phyloP scores from a whole-genome alignment of 2,329 filamentous ascomycete genomes.

The Shiraia sp. region DNA sequence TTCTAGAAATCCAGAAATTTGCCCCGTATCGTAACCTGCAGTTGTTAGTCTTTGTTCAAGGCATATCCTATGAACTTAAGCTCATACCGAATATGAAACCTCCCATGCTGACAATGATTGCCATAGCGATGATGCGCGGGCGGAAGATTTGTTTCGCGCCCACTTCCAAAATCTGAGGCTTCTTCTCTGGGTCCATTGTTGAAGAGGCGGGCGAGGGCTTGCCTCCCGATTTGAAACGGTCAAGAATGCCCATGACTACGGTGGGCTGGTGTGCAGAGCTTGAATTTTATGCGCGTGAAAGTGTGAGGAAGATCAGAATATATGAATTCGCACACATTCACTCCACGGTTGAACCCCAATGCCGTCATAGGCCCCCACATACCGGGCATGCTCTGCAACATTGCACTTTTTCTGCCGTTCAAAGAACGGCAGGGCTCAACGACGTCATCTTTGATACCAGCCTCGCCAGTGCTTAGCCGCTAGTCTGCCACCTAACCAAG shows the following conservation, averaged over 20 bases:
- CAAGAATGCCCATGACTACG: slow-evolving; percentile 26
- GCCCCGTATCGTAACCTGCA: slow-evolving; percentile 42
- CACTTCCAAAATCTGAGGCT: slow-evolving; percentile 25
- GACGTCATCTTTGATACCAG: slow-evolving; percentile 6
- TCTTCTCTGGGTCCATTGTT: slow-evolving; percentile 34
- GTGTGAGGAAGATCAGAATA: slow-evolving; percentile 2
- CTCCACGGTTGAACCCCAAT: slow-evolving; percentile 1
- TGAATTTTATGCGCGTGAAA: background rate
- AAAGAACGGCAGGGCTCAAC: no score
- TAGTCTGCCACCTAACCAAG: background rate
- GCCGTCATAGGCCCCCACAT: slow-evolving; percentile 4
- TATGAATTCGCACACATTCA: slow-evolving; percentile 1
- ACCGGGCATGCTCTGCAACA: slow-evolving; percentile 2
- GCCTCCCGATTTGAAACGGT: slow-evolving; percentile 18
- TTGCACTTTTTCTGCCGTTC: no score
- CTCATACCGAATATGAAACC: slow-evolving; percentile 26
- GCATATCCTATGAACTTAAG: background rate
- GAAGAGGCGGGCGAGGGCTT: slow-evolving; percentile 27
- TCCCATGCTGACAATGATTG: slow-evolving; percentile 40
- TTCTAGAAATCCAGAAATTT: slow-evolving; percentile 43
- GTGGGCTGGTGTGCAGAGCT: background rate
- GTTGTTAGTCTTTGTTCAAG: slow-evolving; percentile 6
- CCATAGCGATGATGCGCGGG: slow-evolving; percentile 39
- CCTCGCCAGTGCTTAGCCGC: background rate
- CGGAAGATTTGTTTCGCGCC: slow-evolving; percentile 34